Percentiles rank a stretch among this genome's conserved stretches.
Conservation (phyloP, 371 early-diverging fungal genomes). For the Lichtheimia ornata region DNA sequence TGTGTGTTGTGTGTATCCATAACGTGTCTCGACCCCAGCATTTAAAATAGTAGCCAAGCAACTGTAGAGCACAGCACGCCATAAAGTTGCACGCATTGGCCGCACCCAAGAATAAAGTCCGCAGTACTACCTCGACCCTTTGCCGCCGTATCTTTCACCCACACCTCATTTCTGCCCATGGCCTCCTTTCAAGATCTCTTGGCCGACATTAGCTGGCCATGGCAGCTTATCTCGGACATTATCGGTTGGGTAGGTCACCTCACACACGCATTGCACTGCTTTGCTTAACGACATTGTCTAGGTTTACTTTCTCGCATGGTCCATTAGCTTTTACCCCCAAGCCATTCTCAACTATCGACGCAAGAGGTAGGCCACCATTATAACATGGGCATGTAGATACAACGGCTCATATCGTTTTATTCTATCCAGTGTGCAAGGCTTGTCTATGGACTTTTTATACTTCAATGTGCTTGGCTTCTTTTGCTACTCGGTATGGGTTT, state of each 20-base stretch:
- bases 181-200: too few species aligned
- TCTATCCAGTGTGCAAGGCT: slow-evolving; percentile 71
- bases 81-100: too few species aligned
- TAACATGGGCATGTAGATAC: background rate
- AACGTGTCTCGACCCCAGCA: too few species aligned
- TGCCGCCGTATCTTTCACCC: too few species aligned
- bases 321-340: slow-evolving; percentile 47
- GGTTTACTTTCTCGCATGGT: slow-evolving; percentile 49
- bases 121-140: too few species aligned
- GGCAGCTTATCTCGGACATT: slow-evolving; percentile 31
- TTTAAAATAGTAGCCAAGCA: too few species aligned
- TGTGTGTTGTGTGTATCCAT: too few species aligned
- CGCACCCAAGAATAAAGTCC: too few species aligned
- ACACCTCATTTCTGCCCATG: too few species aligned
- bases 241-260: slow-evolving; percentile 43
- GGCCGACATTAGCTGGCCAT: slow-evolving; percentile 13
- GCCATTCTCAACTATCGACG: slow-evolving; percentile 33
- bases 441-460: slow-evolving; percentile 88
- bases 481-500: slow-evolving; percentile 73
- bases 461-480: slow-evolving; percentile 87
- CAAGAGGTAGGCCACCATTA: slow-evolving; percentile 25
- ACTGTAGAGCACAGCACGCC: too few species aligned
- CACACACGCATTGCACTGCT: background rate
- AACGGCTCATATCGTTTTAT: too few species aligned
- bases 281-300: slow-evolving; percentile 2